Evolutionary conservation across 768 basidiomycete genomes (phyloP).

Genomic region (Auricularia heimuer): DNA sequence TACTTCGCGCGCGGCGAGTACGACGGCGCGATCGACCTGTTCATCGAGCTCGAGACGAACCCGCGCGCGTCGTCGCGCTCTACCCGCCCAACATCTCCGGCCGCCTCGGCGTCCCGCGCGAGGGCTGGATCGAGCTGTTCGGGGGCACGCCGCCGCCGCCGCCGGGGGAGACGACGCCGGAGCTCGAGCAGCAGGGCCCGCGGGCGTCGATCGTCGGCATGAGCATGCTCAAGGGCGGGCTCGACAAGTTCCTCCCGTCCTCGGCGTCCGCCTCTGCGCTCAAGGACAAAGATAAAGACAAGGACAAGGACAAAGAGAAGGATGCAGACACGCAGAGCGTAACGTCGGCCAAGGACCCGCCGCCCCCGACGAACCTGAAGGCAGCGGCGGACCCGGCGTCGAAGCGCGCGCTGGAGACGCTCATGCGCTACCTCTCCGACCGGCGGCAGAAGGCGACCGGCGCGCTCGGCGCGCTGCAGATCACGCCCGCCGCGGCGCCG

Average conservation of each 20-base stretch:
- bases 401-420: constrained; percentile 66
- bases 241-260: constrained; percentile 42
- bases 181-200: constrained; percentile 16
- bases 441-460: constrained; percentile 77
- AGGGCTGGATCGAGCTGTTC: constrained; percentile 72
- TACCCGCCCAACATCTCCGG: constrained; percentile 80
- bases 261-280: constrained; percentile 12
- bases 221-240: constrained; percentile 34
- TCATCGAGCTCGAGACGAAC: constrained; percentile 81
- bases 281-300: not conserved
- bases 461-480: constrained; percentile 59
- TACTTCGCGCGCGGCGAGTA: constrained; percentile 62
- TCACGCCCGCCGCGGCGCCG: constrained; percentile 61
- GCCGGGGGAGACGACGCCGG: constrained; percentile 15
- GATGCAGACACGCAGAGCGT: constrained; percentile 60
- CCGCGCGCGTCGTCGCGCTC: constrained; percentile 85
- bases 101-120: constrained; percentile 55
- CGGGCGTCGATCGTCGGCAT: constrained; percentile 33
- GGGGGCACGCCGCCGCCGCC: constrained; percentile 48
- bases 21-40: constrained; percentile 74
- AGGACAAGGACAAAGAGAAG: constrained; percentile 20
- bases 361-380: not conserved
- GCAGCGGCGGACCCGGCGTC: not conserved
- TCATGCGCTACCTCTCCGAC: constrained; percentile 82
- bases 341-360: constrained; percentile 2